Evolutionary conservation across 352 stramenopile species (phyloP).

Genomic region (Thraustochytrium sp.): DNA sequence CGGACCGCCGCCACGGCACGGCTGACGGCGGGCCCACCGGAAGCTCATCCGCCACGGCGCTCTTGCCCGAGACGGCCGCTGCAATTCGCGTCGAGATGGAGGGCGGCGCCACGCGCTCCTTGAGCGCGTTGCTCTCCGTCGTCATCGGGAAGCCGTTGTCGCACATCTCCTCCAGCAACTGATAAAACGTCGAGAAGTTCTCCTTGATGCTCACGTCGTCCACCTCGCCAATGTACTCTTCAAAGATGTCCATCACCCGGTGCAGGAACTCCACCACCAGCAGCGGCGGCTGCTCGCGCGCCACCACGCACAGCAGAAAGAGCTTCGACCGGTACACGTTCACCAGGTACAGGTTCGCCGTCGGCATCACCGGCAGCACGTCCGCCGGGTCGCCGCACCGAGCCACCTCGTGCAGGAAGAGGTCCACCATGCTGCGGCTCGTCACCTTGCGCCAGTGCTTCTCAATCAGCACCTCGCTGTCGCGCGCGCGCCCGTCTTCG

Average conservation of each 20-base stretch:
- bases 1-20: conserved; percentile 93
- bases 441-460: conserved; percentile 94
- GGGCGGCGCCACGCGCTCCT: conserved; percentile 89
- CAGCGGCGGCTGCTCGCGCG: conserved; percentile 78
- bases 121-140: conserved; percentile 93
- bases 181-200: conserved; percentile 78
- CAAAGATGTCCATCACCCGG: conserved; percentile 88
- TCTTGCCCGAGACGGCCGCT: conserved; percentile 64
- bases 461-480: conserved; percentile 93
- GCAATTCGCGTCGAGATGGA: conserved; percentile 82
- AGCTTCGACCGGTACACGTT: conserved; percentile 86
- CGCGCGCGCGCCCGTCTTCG: not conserved
- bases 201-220: conserved; percentile 95
- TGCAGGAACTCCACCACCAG: conserved; percentile 94
- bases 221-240: conserved; percentile 91
- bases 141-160: conserved; percentile 94
- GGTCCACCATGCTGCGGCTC: conserved; percentile 88
- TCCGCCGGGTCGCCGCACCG: conserved; percentile 51
- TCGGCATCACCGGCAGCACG: conserved; percentile 75
- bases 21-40: conserved; percentile 83
- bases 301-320: conserved; percentile 88
- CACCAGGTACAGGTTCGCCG: conserved; percentile 79
- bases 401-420: conserved; percentile 94
- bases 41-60: conserved; percentile 76
- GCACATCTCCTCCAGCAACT: conserved; percentile 91